These are phyloP conservation scores for Candida insectorum DNA, from an alignment of 805 yeast genomes.

Conservation along the genomic window DNA sequence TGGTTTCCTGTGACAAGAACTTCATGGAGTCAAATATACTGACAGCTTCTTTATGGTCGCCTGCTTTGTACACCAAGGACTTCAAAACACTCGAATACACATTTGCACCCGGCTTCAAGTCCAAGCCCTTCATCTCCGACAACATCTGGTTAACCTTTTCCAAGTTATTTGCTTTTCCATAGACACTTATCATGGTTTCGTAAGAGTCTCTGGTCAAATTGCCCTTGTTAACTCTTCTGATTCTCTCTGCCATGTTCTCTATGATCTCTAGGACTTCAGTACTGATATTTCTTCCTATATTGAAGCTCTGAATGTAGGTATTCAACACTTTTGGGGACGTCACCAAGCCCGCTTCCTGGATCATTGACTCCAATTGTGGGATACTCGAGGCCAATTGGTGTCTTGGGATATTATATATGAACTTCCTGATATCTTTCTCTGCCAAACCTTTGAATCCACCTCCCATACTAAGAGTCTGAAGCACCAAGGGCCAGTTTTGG, in stretches of 20 bases:
- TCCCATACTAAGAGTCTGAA: constrained; percentile 30
- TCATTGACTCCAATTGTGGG: constrained; percentile 33
- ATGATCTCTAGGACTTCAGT: constrained; percentile 22
- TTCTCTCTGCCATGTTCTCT: constrained; percentile 28
- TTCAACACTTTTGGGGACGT: constrained; percentile 32
- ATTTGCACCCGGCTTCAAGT: constrained; percentile 39
- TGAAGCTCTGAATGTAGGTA: constrained; percentile 34
- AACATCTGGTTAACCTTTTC: constrained; percentile 36
- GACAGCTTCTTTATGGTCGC: constrained; percentile 57
- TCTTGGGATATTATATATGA: constrained; percentile 42
- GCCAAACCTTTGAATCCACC: constrained; percentile 36
- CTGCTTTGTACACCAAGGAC: constrained; percentile 51
- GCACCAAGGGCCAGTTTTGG: constrained; percentile 48
- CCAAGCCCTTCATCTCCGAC: constrained; percentile 32
- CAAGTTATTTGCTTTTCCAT: constrained; percentile 39
- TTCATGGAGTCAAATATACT: constrained; percentile 83
- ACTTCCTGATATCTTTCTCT: constrained; percentile 28
- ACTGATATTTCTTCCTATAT: constrained; percentile 18
- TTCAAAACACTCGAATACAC: constrained; percentile 59
- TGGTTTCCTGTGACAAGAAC: constrained; percentile 60
- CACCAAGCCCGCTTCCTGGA: constrained; percentile 28
- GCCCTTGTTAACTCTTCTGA: constrained; percentile 15
- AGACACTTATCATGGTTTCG: constrained; percentile 44
- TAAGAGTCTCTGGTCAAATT: constrained; percentile 36
- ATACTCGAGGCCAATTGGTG: constrained; percentile 29